Percentiles rank a stretch among this genome's conserved stretches.
phyloP scores from a whole-genome alignment of 108 stramenopile genomes.

The Chaetoceros muelleri region DNA sequence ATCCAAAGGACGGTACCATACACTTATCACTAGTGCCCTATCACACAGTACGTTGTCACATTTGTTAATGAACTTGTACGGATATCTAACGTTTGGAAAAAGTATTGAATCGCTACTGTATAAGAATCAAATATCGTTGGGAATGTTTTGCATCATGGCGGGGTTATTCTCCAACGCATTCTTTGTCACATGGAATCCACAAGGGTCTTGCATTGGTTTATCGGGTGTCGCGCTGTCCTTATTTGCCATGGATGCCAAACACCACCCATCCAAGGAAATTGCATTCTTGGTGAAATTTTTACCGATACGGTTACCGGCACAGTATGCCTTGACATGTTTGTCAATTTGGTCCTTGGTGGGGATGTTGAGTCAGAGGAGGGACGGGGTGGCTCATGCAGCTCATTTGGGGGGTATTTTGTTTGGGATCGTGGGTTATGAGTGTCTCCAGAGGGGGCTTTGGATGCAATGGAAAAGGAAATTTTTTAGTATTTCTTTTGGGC shows the following conservation, averaged over 20 bases:
- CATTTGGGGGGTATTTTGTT: conserved; percentile 73
- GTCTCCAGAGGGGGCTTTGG: conserved; percentile 18
- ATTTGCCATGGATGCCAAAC: conserved; percentile 41
- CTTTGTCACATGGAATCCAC: conserved; percentile 13
- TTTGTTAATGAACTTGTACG: conserved; percentile 43
- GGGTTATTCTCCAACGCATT: conserved; percentile 28
- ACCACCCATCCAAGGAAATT: conserved; percentile 32
- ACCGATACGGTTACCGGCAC: conserved; percentile 43
- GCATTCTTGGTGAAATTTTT: conserved; percentile 31
- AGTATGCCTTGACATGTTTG: conserved; percentile 28
- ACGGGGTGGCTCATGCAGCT: conserved; percentile 42
- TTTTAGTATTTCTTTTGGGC: too few relatives aligned
- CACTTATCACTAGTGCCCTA: conserved; percentile 37
- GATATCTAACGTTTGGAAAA: conserved; percentile 42
- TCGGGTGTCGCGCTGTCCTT: conserved; percentile 55
- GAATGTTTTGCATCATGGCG: conserved; percentile 42
- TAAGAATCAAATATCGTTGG: conserved; percentile 18
- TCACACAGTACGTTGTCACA: conserved; percentile 51
- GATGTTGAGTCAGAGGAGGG: conserved; percentile 19
- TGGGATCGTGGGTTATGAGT: conserved; percentile 50
- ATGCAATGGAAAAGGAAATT: too few relatives aligned
- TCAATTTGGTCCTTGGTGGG: conserved; percentile 31
- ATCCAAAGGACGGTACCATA: conserved; percentile 19
- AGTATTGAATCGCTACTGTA: conserved; percentile 12
- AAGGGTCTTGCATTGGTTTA: conserved; percentile 47